phyloP scores from a whole-genome alignment of 345 rosid species.

The Sonneratia caseolaris region DNA sequence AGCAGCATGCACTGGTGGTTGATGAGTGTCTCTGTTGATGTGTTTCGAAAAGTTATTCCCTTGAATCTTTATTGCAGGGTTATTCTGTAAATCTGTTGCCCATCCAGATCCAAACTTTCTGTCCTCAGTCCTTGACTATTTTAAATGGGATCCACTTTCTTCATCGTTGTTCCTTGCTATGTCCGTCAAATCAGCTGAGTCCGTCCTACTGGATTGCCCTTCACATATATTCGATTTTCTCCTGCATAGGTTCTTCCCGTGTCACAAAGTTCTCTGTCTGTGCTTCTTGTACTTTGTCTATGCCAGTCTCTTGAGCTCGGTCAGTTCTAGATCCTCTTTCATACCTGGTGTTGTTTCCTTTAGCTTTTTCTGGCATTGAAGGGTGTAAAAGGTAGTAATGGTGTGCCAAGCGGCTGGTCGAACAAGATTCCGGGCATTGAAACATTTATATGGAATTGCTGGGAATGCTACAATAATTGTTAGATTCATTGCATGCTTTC shows the following conservation, averaged over 20 bases:
- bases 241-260: neutral
- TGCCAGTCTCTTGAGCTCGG: neutral
- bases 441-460: slow-evolving; percentile 78
- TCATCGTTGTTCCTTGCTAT: slow-evolving; percentile 16
- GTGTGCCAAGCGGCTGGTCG: slow-evolving; percentile 97
- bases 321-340: neutral
- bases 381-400: slow-evolving; percentile 58
- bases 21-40: slow-evolving; percentile 38
- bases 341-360: slow-evolving; percentile 6
- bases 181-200: slow-evolving; percentile 33
- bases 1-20: slow-evolving; percentile 73
- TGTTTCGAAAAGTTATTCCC: slow-evolving; percentile 42
- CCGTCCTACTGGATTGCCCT: neutral
- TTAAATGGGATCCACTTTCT: slow-evolving; percentile 40
- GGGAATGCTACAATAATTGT: slow-evolving; percentile 76
- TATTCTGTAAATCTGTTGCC: slow-evolving; percentile 43
- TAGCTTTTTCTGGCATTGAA: slow-evolving; percentile 16
- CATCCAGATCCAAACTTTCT: slow-evolving; percentile 1
- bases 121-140: neutral
- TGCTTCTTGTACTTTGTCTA: neutral
- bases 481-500: slow-evolving; percentile 92
- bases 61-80: slow-evolving; percentile 81
- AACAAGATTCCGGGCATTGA: slow-evolving; percentile 88
- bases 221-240: neutral
- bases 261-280: neutral